Base-by-base conservation (phyloP, 2,329 filamentous ascomycete species). In the Alternaria sp. region DNA sequence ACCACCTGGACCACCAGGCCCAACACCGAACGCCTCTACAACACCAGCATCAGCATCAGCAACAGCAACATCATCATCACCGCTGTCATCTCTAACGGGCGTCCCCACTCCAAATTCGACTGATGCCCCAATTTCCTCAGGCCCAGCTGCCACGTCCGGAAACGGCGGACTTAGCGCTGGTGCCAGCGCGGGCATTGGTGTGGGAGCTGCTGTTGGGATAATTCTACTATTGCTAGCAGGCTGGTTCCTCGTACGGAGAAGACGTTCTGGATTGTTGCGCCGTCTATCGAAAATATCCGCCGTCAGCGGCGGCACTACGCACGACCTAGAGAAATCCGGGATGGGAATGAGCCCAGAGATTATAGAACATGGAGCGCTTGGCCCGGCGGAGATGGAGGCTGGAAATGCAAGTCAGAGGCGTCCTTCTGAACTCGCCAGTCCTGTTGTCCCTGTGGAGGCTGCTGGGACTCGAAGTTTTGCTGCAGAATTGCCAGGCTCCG, bases 111-210 rank as follows among this genome's bases (percentile, higher is more conserved):
- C 59, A 42, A 48, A 41, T 36, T 42, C 52, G 53, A 51, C 57
- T 5, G 38, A 46, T 11, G 34, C 48, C 22, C 22, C 54, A 12
- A 20, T 34, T 41, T 51, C 62, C 20, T 18, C 51, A 41, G n/a
- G 51, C 14, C 47, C 20, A 47, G 14, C n/a, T 30, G 16, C 20
- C 39, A 43, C 22, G 24, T 53, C 18, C 7, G 20, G 30, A 24
- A 26, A 24, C 18, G 2, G 42, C 16, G 54, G 56, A n/a, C 55
- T 69, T 7, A 54, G 61, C 18, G 26, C 49, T n/a, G 66, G 57
- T 9, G 59, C 62, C n/a, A 58, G 61, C 24, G 61, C 61, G 14
- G 66, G 68, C 9, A 64, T 70, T 16, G 68, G 68, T 24, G 38
- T 69, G 22, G 68, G 61, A 39, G 61, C 65, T n/a, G 64, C 66